Conservation (phyloP, 371 early-diverging fungal species). For the Rhizopus stolonifer region DNA sequence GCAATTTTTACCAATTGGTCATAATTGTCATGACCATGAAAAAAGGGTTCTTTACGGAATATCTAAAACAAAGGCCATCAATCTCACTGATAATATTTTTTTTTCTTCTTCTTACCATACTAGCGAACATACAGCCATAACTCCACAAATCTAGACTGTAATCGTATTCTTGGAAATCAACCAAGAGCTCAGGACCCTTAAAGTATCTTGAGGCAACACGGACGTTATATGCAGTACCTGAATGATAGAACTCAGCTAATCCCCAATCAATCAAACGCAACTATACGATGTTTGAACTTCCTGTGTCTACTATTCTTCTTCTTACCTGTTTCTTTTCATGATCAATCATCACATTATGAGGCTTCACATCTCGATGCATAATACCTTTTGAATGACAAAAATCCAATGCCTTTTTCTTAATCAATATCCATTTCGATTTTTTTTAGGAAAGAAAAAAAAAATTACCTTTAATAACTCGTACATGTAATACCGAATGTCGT, state of each 20-base stretch:
- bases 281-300: slow-evolving; percentile 29
- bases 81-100: no score
- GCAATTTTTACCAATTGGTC: slow-evolving; percentile 99
- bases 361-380: slow-evolving; percentile 99
- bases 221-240: slow-evolving; percentile 97
- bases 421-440: neutral
- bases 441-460: neutral
- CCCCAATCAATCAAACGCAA: slow-evolving; percentile 99
- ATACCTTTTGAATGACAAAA: slow-evolving; percentile 99
- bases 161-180: slow-evolving; percentile 97
- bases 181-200: slow-evolving; percentile 98
- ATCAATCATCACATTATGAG: slow-evolving; percentile 99
- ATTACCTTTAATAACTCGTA: slow-evolving; percentile 84
- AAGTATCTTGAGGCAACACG: slow-evolving; percentile 98
- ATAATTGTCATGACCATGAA: slow-evolving; percentile 98
- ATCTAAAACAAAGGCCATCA: no score
- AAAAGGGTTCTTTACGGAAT: slow-evolving; percentile 98
- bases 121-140: slow-evolving; percentile 98
- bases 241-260: slow-evolving; percentile 99
- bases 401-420: slow-evolving; percentile 78
- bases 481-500: slow-evolving; percentile 95
- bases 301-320: neutral
- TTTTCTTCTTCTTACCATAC: slow-evolving; percentile 57
- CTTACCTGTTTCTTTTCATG: slow-evolving; percentile 84
- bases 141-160: slow-evolving; percentile 99